These are phyloP conservation scores for Fusarium sp. DNA, from an alignment of 2,329 filamentous ascomycete species.

Conservation along the genomic window DNA sequence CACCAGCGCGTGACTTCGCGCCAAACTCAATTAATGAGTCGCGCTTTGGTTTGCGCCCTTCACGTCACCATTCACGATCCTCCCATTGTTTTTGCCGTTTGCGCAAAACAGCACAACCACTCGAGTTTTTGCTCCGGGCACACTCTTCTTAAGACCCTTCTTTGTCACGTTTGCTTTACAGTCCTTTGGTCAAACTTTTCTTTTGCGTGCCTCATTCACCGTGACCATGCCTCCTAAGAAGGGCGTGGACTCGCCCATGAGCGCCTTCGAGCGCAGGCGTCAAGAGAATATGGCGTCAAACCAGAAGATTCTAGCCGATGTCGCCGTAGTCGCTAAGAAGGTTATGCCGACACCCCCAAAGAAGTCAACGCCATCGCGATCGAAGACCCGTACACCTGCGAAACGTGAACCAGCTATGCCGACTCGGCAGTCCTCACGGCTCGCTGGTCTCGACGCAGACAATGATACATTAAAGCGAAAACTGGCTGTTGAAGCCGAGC, in stretches of 20 bases:
- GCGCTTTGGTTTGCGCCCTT: slow-evolving; percentile 31
- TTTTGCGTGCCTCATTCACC: not conserved
- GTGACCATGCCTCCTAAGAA: slow-evolving; percentile 57
- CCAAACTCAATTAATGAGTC: slow-evolving; percentile 44
- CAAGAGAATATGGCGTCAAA: slow-evolving; percentile 90
- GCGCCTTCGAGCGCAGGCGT: slow-evolving; percentile 87
- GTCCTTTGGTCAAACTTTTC: not conserved
- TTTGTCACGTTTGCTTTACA: not conserved
- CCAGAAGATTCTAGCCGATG: slow-evolving; percentile 81
- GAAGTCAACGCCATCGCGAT: slow-evolving; percentile 53
- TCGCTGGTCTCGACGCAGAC: slow-evolving; percentile 66
- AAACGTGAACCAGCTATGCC: slow-evolving; percentile 62
- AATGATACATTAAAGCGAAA: slow-evolving; percentile 62
- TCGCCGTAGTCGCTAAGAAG: slow-evolving; percentile 77
- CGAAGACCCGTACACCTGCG: slow-evolving; percentile 53
- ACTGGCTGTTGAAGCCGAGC: slow-evolving; percentile 61
- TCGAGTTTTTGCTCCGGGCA: not conserved
- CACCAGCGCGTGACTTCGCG: slow-evolving; percentile 50
- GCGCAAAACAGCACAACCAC: not conserved
- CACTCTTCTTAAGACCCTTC: not conserved
- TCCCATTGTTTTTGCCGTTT: not conserved
- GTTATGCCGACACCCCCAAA: slow-evolving; percentile 69
- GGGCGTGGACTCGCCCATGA: slow-evolving; percentile 64
- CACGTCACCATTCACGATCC: slow-evolving; percentile 35
- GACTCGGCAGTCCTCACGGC: slow-evolving; percentile 68